Evolutionary conservation across 2,329 filamentous ascomycete genomes (phyloP).

Genomic region (Mycosphaerella arachidis): DNA sequence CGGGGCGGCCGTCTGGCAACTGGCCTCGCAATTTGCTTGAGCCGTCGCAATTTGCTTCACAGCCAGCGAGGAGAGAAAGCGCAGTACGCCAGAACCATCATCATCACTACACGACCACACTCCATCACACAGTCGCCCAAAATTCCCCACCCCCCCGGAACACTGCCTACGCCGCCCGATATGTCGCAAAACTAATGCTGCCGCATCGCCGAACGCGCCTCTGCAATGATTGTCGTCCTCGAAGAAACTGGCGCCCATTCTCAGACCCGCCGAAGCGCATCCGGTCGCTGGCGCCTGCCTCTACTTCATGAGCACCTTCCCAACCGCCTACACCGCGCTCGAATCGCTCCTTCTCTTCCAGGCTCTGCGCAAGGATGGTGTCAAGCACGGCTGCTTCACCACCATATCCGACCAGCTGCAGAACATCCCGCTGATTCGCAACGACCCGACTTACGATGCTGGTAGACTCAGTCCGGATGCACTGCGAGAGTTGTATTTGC

Average conservation of each 20-base stretch:
- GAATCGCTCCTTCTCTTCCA: constrained; percentile 84
- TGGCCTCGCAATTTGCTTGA: not conserved
- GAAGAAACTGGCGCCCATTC: not conserved
- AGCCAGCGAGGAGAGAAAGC: not conserved
- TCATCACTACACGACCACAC: not conserved
- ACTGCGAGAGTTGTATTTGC: constrained; percentile 72
- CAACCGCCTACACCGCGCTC: constrained; percentile 68
- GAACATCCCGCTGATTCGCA: constrained; percentile 67
- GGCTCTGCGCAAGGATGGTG: constrained; percentile 65
- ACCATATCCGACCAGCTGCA: constrained; percentile 70
- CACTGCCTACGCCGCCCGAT: not conserved
- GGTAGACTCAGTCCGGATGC: constrained; percentile 71
- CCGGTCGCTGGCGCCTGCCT: not conserved
- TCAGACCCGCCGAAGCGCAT: constrained; percentile 1
- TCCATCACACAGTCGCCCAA: not conserved
- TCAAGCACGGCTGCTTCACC: constrained; percentile 60
- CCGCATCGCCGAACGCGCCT: not conserved
- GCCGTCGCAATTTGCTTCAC: not conserved
- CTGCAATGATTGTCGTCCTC: not conserved
- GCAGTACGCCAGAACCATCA: not conserved
- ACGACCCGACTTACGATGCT: constrained; percentile 67
- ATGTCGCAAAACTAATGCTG: not conserved
- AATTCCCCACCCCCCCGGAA: not conserved
- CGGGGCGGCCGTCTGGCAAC: not conserved
- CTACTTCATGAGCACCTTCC: constrained; percentile 1